Base-by-base conservation (phyloP, 257 asterid genomes). In the Knoxia roxburghii region DNA sequence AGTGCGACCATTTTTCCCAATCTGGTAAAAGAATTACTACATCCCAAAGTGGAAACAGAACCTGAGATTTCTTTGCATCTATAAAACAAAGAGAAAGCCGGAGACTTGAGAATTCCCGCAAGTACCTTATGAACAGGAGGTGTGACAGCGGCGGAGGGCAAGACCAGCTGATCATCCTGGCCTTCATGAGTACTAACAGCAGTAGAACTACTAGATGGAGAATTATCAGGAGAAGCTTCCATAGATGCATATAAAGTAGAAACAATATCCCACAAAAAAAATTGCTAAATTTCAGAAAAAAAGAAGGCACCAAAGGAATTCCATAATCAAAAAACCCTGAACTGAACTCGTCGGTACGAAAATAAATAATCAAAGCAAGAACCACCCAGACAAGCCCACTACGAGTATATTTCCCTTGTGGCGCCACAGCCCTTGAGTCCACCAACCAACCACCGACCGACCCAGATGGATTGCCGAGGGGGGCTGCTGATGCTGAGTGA, bases 221-320 rank as follows among this genome's bases (percentile, higher is more conserved):
- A 79, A 51, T 76, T 71, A 33, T 72, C 83, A 53, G 64, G 71
- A 54, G 65, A 68, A 72, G 82, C 10, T 59, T 82, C 95, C 96
- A 89, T 86, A 39, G n/a, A 66, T 77, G 61, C 35, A 32, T 33
- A n/a, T 54, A 61, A 40, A 55, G 68, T n/a, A 11, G 3, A 24
- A 41, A 1, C 10, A 13, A n/a, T 17, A 62, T 26, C 40, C 56
- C 67, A 6, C 32, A 30, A 63, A 17, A 37, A 9, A 37, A 37
- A 3, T 35, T 4, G 56, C 61, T 61, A 15, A 23, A 32, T 5
- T 4, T 1, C 4, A 1, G 50, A 30, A 55, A 41, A 7, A 3
- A 58, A 15, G 39, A 17, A 20, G 39, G 45, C 7, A 70, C 40
- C 14, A 51, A 53, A 33, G 17, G 43, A 45, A 23, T 13, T 6